Percentiles rank a stretch among this genome's conserved stretches.
phyloP scores from a whole-genome alignment of 1,284 basidiomycete genomes.

The Sutorius eximius region DNA sequence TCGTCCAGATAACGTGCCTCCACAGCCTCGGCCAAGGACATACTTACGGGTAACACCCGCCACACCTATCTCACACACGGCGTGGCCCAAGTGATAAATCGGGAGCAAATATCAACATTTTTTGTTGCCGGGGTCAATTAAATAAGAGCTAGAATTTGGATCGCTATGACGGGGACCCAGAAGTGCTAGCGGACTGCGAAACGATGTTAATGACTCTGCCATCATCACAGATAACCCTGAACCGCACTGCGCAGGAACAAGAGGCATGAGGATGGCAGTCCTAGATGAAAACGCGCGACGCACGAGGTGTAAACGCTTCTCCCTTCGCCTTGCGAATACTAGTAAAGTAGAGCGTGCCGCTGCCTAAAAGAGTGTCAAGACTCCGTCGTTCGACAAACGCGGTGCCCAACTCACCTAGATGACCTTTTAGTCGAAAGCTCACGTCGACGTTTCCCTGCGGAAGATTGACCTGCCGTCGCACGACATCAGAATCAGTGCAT shows the following conservation, averaged over 20 bases:
- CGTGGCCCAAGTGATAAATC: background rate
- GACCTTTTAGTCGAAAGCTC: conserved; percentile 71
- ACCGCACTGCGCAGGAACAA: conserved; percentile 51
- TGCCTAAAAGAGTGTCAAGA: conserved; percentile 39
- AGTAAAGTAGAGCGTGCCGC: conserved; percentile 77
- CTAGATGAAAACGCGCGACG: conserved; percentile 31
- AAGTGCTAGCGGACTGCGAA: background rate
- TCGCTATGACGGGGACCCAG: background rate
- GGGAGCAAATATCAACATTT: background rate
- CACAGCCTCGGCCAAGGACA: conserved; percentile 4
- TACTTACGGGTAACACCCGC: background rate
- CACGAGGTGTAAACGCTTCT: conserved; percentile 64
- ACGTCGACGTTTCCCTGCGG: conserved; percentile 75
- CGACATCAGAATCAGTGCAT: background rate
- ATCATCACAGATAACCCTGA: conserved; percentile 68
- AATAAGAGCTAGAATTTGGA: too few relatives aligned
- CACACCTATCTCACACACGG: too few relatives aligned
- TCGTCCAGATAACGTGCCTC: background rate
- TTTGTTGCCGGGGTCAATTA: background rate
- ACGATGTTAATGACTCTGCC: conserved; percentile 47
- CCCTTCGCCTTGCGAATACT: conserved; percentile 78
- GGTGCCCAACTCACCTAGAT: conserved; percentile 48
- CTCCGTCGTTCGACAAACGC: background rate
- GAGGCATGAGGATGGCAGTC: background rate
- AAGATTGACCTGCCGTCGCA: conserved; percentile 56